phyloP scores from a whole-genome alignment of 2,329 filamentous ascomycete genomes.

The Diaporthe sp. region DNA sequence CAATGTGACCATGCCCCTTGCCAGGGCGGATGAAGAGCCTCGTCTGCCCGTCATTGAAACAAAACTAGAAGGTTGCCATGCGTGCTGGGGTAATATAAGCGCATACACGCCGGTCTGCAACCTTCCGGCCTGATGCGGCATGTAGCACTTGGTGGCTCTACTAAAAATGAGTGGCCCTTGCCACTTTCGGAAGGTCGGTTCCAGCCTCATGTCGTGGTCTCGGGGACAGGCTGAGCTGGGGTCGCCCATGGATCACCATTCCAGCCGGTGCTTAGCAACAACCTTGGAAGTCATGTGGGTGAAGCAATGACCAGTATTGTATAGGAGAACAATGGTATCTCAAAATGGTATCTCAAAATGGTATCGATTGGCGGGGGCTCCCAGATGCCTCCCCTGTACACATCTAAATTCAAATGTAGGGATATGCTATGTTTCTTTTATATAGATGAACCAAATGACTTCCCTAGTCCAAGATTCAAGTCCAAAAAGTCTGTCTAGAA shows the following conservation, averaged over 20 bases:
- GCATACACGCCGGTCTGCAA: not conserved
- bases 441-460: not conserved
- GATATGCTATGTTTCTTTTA: not conserved
- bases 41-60: not conserved
- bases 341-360: slow-evolving; percentile 18
- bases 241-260: not conserved
- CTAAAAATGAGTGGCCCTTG: not conserved
- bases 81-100: not conserved
- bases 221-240: not conserved
- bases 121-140: slow-evolving; percentile 11
- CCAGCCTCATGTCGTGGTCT: not conserved
- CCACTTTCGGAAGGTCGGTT: slow-evolving; percentile 19
- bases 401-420: not conserved
- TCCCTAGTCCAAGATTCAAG: not conserved
- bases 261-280: not conserved
- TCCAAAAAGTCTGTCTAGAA: slow-evolving; percentile 47
- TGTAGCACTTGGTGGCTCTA: slow-evolving; percentile 2
- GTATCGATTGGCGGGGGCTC: not conserved
- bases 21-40: not conserved
- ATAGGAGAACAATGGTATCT: not conserved
- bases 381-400: too few species aligned
- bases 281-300: not conserved
- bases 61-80: not conserved
- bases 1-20: not conserved
- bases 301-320: not conserved